Base-by-base conservation (phyloP, 768 basidiomycete genomes). In the Rhodotorula kratochvilovae region DNA sequence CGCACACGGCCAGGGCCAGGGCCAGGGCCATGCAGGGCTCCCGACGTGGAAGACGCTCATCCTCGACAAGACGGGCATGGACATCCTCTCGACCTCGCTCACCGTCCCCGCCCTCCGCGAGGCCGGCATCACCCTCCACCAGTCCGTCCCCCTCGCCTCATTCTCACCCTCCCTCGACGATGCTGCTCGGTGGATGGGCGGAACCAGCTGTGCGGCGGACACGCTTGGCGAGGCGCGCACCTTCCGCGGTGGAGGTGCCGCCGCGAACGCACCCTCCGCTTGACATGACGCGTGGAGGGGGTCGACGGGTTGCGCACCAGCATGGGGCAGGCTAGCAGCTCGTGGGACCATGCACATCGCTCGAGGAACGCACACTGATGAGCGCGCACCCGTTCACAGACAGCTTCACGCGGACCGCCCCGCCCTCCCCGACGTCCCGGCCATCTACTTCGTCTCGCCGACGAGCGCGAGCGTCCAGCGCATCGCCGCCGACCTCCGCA, bases 31-130 rank as follows among this genome's bases (percentile, higher is more conserved):
- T 10, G 39, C 67, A 16, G 65, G 56, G 42, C 71, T 92, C 42
- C 87, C 92, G 11, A 88, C 96, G 10, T 99, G 96, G 95, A 99
- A 99, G 81, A 88, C 98, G 23, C 83, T 99, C 17, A 89, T 99
- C 3, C 83, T 99, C 65, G 96, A 99, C 80, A 92, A 96, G 78
- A 86, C 89, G 76, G 95, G 92, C 33, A 96, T 98, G 80, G 96
- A 98, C 80, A 88, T 98, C 31, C 84, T 99, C 48, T 96, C 96
- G 25, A 98, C 95, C 2, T 90, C 92, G 29, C 82, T 99, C 74
- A 87, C 94, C 64, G 96, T 99, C 13, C 94, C 97, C 81, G 96
- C 98, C 82, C 84, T 99, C 72, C 86, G 96, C 66, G 95, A 98
- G 78, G 90, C 91, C 60, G 96, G 96, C 43, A 93, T 99, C 53